Evolutionary conservation across 352 stramenopile genomes (phyloP).

Genomic region (Phytophthora crassamura): DNA sequence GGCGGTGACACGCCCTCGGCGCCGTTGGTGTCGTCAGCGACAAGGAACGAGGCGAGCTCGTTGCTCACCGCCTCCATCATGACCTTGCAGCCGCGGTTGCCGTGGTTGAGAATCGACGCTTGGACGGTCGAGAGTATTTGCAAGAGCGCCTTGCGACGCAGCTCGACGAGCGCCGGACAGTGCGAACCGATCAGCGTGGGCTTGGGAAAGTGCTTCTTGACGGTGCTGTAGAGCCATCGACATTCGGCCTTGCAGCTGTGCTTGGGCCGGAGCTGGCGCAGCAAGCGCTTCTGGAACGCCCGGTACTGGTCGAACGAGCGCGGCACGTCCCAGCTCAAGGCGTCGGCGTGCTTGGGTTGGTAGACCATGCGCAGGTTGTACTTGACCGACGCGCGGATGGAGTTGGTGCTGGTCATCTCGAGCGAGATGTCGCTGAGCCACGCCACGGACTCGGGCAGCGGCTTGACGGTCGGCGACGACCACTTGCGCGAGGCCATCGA

Average conservation of each 20-base stretch:
- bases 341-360: conserved; percentile 18
- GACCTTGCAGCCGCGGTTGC: conserved; percentile 45
- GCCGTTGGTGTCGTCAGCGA: conserved; percentile 23
- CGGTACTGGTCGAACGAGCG: conserved; percentile 54
- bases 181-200: conserved; percentile 39
- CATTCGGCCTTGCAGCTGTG: conserved; percentile 74
- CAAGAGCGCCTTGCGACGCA: conserved; percentile 37
- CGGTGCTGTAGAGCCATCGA: conserved; percentile 61
- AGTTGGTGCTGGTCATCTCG: conserved; percentile 40
- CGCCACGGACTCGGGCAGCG: conserved; percentile 41
- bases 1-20: conserved; percentile 23
- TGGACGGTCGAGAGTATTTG: conserved; percentile 42
- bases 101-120: conserved; percentile 42
- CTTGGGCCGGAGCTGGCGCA: conserved; percentile 52
- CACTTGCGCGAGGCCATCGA: conserved; percentile 38
- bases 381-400: conserved; percentile 29
- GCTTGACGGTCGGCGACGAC: conserved; percentile 34
- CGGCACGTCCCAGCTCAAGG: conserved; percentile 40
- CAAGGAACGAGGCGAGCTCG: conserved; percentile 44
- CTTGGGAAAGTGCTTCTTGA: conserved; percentile 72
- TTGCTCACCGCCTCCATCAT: conserved; percentile 39
- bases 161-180: conserved; percentile 35
- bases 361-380: conserved; percentile 41
- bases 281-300: conserved; percentile 57
- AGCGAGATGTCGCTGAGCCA: conserved; percentile 47